These are phyloP conservation scores for Meredithiella fracta DNA, from an alignment of 2,329 filamentous ascomycete species.

Conservation along the genomic window DNA sequence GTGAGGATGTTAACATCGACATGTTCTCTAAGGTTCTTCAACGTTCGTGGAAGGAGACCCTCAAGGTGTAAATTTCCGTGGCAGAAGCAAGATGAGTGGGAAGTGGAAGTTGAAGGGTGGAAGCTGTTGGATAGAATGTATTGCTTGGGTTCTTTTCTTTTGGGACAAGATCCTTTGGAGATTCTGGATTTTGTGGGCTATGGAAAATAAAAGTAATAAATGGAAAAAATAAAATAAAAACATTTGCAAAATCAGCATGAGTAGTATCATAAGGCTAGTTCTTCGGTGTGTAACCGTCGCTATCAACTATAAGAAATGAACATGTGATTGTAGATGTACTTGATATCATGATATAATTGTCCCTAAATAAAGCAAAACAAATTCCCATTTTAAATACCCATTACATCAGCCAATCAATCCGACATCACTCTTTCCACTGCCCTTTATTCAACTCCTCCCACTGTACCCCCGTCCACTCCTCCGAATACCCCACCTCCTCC, in stretches of 20 bases:
- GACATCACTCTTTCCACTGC: slow-evolving; percentile 17
- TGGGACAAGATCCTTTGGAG: slow-evolving; percentile 2
- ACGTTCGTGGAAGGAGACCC: slow-evolving; percentile 62
- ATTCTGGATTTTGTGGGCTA: background rate
- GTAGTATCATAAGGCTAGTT: background rate
- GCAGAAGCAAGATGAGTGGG: background rate
- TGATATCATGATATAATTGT: background rate
- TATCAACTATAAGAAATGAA: no score
- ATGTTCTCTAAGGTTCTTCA: slow-evolving; percentile 68
- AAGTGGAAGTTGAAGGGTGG: background rate
- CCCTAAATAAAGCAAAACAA: background rate
- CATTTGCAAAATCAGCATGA: slow-evolving; percentile 2
- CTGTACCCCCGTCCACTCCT: slow-evolving; percentile 96
- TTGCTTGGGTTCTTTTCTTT: slow-evolving; percentile 11
- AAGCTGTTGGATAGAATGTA: background rate
- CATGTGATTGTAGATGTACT: no score
- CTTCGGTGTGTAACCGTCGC: no score
- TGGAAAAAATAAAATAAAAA: slow-evolving; percentile 9
- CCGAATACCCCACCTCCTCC: slow-evolving; percentile 59
- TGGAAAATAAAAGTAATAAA: slow-evolving; percentile 11
- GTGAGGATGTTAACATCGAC: slow-evolving; percentile 86
- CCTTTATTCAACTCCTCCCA: slow-evolving; percentile 62
- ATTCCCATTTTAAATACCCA: background rate
- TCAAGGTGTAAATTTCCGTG: slow-evolving; percentile 11
- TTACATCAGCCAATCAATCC: background rate